Percentiles rank a stretch among this genome's conserved stretches.
These are phyloP conservation scores for Calophaca sinica DNA, from an alignment of 306 rosid genomes.

Conservation along the genomic window DNA sequence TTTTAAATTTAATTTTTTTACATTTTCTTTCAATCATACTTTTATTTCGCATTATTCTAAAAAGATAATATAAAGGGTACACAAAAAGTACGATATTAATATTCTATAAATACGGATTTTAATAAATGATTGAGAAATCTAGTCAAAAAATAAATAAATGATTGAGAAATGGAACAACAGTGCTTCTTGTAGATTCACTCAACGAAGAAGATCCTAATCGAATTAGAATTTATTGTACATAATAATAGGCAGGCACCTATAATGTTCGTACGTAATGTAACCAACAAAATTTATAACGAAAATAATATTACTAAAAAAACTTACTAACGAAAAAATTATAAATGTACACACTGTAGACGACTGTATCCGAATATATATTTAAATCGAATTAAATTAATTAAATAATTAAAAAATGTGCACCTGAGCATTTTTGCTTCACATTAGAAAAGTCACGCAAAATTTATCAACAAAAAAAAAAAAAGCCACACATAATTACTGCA, in stretches of 20 bases:
- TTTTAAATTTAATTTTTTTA: background rate
- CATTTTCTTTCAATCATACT: background rate
- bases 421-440: constrained; percentile 14
- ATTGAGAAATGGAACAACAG: constrained; percentile 32
- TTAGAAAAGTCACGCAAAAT: constrained; percentile 54
- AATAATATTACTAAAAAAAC: background rate
- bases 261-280: constrained; percentile 33
- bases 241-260: constrained; percentile 17
- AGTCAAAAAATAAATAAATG: background rate
- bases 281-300: background rate
- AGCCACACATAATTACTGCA: constrained; percentile 43
- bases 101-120: background rate
- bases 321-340: background rate
- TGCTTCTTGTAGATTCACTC: constrained; percentile 18
- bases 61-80: background rate
- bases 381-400: constrained; percentile 22
- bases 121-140: too few relatives aligned
- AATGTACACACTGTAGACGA: constrained; percentile 8
- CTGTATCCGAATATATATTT: constrained; percentile 12
- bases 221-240: constrained; percentile 20
- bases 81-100: background rate
- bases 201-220: background rate
- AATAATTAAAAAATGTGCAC: constrained; percentile 15
- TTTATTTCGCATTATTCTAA: background rate
- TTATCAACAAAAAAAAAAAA: too few relatives aligned